A percentile compares a stretch with the other conserved stretches of the same genome.
phyloP scores from a whole-genome alignment of 345 rosid genomes.

The Melaleuca alternifolia region DNA sequence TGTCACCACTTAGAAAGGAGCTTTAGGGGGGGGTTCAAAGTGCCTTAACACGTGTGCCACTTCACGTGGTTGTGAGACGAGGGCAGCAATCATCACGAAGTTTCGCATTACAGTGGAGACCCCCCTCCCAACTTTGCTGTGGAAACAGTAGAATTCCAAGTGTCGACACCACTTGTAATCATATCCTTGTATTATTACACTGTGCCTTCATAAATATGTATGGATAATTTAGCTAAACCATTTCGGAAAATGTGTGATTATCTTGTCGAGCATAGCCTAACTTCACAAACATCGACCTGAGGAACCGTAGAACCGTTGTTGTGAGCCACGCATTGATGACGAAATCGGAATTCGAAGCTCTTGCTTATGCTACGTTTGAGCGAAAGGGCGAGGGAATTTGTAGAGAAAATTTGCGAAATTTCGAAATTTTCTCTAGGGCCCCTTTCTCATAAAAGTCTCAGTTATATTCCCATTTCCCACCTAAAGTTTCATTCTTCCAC shows the following conservation, averaged over 20 bases:
- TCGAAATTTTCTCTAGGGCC: no score
- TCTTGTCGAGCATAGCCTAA: neutral
- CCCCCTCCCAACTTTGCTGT: neutral
- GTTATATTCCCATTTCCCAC: neutral
- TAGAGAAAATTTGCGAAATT: neutral
- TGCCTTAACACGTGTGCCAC: neutral
- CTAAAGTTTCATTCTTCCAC: neutral
- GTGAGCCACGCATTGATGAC: fast-evolving
- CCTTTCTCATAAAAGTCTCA: no score
- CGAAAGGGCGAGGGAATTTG: neutral
- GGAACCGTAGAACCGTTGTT: neutral
- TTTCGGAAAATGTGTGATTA: neutral
- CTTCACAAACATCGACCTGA: neutral
- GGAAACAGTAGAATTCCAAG: neutral
- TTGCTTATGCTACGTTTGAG: neutral
- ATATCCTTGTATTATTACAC: neutral
- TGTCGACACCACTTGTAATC: neutral
- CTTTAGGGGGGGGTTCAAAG: neutral
- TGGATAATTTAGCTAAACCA: neutral
- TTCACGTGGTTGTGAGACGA: neutral
- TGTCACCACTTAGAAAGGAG: neutral
- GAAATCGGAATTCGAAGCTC: neutral
- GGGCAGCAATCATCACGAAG: neutral
- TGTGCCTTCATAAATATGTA: neutral
- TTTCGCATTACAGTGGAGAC: neutral